Evolutionary conservation across 441 rosid genomes (phyloP), one percentile per base, ranked within the genome.

Genomic region (Aleurites moluccanus): DNA sequence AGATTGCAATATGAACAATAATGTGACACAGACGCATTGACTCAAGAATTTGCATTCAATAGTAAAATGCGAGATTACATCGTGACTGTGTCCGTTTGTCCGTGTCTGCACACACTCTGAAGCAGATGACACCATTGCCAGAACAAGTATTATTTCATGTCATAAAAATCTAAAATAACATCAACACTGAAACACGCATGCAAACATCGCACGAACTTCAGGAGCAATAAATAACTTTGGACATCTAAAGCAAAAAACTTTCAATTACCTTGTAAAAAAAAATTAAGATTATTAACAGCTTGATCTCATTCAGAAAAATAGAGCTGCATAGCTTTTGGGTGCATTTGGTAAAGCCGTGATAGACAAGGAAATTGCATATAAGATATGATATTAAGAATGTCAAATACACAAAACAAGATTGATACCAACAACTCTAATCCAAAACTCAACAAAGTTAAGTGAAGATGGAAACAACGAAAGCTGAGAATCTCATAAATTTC

Each of bases 181-280:
- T 33, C 40, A 68, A n/a, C 25, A 49, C 18, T 55, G 44, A 53
- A 47, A 15, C n/a, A 38, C 16, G 50, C 52, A 21, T 0, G 5
- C n/a, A 40, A 21, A 14, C 35, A 20, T 33, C 33, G 38, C 0
- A n/a, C 38, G 10, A 53, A 49, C 14, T 47, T 14, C 15, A 10
- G 35, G 3, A 45, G 23, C n/a, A 67, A 45, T 28, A 67, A 33
- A 45, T 16, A 5, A 23, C 53, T 57, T 23, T 35, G 38, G 20
- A 10, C 53, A 70, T 55, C n/a, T 38, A 52, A 69, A 50, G 74
- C 38, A 38, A 56, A 56, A 56, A 13, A 20, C 33, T 23, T 57
- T 11, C 5, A 25, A 25, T 25, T 10, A 11, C 14, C 25, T 57
- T 57, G 1, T 23, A 3, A 57, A 62, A 10, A 33, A 15, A 62